Evolutionary conservation across 306 rosid genomes (phyloP).

Genomic region (Delonix regia): DNA sequence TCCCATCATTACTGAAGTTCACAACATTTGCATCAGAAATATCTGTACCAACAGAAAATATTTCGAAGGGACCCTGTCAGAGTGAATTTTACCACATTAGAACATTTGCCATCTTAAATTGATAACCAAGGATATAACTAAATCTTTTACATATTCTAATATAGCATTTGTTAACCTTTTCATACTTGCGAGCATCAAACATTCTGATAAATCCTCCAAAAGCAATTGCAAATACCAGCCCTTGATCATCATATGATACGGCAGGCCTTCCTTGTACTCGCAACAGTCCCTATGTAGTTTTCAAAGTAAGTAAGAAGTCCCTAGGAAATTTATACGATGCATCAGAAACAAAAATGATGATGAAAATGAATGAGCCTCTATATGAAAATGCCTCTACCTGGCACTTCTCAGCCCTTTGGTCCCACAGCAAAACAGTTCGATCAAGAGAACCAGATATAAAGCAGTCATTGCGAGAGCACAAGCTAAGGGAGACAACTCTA

Average conservation of each 20-base stretch:
- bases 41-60: conserved; percentile 91
- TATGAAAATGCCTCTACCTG: conserved; percentile 61
- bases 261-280: conserved; percentile 98
- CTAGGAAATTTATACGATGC: conserved; percentile 28
- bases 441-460: conserved; percentile 95
- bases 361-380: conserved; percentile 29
- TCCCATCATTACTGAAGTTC: conserved; percentile 92
- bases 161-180: conserved; percentile 63
- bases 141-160: conserved; percentile 7
- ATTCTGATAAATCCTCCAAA: conserved; percentile 87
- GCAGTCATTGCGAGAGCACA: conserved; percentile 83
- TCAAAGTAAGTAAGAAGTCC: conserved; percentile 35
- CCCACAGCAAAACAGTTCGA: conserved; percentile 94
- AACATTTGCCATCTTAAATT: conserved; percentile 23
- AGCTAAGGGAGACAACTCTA: conserved; percentile 94
- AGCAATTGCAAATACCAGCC: conserved; percentile 87
- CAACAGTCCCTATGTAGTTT: conserved; percentile 71
- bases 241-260: conserved; percentile 91
- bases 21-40: conserved; percentile 91
- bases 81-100: conserved; percentile 41
- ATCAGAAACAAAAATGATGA: conserved; percentile 22
- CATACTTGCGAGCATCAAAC: conserved; percentile 91
- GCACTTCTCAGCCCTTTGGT: conserved; percentile 91
- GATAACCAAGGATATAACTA: conserved; percentile 5
- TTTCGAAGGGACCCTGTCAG: conserved; percentile 88